Conservation (phyloP, 495 filamentous ascomycete genomes). For the Penicillium nucicola region DNA sequence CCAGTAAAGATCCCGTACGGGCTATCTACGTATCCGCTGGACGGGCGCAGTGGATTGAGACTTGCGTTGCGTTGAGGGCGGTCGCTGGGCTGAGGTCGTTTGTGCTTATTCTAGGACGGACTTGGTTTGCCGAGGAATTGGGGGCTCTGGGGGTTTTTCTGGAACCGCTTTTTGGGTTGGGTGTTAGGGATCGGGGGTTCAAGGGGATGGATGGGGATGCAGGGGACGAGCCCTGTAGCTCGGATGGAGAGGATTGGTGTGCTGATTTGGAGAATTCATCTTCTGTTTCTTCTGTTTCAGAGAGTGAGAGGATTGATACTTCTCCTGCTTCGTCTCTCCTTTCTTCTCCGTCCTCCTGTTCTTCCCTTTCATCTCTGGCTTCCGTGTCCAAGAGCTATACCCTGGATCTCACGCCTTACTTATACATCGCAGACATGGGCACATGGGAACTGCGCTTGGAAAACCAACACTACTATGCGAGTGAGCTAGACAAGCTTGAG, state of each 20-base stretch:
- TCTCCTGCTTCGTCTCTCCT: no score
- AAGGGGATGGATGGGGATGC: neutral
- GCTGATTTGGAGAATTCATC: neutral
- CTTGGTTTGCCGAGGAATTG: conserved; percentile 44
- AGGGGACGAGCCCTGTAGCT: neutral
- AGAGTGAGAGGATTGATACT: neutral
- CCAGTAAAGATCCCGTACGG: conserved; percentile 46
- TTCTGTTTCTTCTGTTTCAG: neutral
- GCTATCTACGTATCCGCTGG: conserved; percentile 41
- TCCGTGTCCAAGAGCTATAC: no score
- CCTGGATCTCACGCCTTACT: no score
- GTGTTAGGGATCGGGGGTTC: conserved; percentile 9
- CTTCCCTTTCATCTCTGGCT: no score
- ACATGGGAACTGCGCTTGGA: conserved; percentile 36
- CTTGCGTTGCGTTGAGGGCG: conserved; percentile 27
- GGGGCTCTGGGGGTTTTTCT: conserved; percentile 27
- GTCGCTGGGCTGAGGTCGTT: conserved; percentile 32
- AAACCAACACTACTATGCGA: conserved; percentile 35
- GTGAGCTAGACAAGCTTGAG: conserved; percentile 30
- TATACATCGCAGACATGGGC: neutral
- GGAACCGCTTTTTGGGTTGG: conserved; percentile 34
- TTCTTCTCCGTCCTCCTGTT: no score
- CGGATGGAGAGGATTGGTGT: neutral
- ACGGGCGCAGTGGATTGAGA: conserved; percentile 42
- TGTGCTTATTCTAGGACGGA: conserved; percentile 33